Conservation (phyloP, 805 yeast species). For the Barnettozyma sucrosica region DNA sequence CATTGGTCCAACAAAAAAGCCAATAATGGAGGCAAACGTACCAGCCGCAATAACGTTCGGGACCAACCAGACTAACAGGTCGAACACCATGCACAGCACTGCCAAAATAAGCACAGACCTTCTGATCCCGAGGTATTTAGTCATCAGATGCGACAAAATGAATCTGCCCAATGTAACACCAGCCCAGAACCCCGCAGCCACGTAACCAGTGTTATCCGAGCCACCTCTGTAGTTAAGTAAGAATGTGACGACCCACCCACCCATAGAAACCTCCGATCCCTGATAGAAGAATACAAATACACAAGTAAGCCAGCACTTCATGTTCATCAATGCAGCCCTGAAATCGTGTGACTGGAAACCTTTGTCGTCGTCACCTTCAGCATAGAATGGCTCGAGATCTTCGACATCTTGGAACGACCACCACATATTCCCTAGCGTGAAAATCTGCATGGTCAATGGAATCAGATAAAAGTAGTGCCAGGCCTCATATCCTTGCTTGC, state of each 20-base stretch:
- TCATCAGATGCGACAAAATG: slow-evolving; percentile 36
- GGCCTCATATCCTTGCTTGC: slow-evolving; percentile 33
- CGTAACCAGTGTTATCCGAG: slow-evolving; percentile 40
- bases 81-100: slow-evolving; percentile 31
- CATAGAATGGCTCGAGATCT: slow-evolving; percentile 27
- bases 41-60: slow-evolving; percentile 41
- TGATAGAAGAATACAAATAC: slow-evolving; percentile 51
- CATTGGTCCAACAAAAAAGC: slow-evolving; percentile 52
- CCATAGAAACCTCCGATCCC: slow-evolving; percentile 57
- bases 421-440: slow-evolving; percentile 29
- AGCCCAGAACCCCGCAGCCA: slow-evolving; percentile 60
- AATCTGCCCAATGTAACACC: slow-evolving; percentile 57
- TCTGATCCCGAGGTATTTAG: slow-evolving; percentile 36
- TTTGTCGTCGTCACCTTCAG: neutral
- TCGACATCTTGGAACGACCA: slow-evolving; percentile 41
- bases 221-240: slow-evolving; percentile 47
- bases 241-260: slow-evolving; percentile 64
- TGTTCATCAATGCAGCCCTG: slow-evolving; percentile 34
- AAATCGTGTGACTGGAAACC: slow-evolving; percentile 24
- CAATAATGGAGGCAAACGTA: slow-evolving; percentile 41
- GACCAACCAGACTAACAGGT: slow-evolving; percentile 43
- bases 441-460: slow-evolving; percentile 37
- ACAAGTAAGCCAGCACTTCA: slow-evolving; percentile 45
- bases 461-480: slow-evolving; percentile 54
- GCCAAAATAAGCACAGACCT: slow-evolving; percentile 36